A percentile compares a stretch with the other conserved stretches of the same genome.
phyloP scores from a whole-genome alignment of 495 filamentous ascomycete genomes.

The Pyrenopolyporus hunteri region DNA sequence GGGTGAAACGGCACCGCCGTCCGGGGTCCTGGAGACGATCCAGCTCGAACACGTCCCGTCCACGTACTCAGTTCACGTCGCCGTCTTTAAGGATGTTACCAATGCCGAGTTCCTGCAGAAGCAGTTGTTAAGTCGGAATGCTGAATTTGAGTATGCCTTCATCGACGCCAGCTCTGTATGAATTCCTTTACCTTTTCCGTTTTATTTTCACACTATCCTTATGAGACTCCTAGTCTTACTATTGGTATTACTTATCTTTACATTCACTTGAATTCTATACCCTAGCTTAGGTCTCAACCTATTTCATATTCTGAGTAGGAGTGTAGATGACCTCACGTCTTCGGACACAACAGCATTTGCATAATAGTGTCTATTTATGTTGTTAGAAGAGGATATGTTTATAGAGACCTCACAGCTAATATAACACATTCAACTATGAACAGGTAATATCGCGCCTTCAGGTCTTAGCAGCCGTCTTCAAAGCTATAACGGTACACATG shows the following conservation, averaged over 20 bases:
- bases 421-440: constrained; percentile 42
- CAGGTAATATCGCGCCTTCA: constrained; percentile 67
- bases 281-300: too few relatives aligned
- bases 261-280: background rate
- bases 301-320: too few relatives aligned
- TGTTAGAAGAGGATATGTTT: too few relatives aligned
- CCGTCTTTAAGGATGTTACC: constrained; percentile 73
- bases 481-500: constrained; percentile 71
- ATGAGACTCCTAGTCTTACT: too few relatives aligned
- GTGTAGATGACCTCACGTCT: background rate
- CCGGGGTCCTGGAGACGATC: constrained; percentile 55
- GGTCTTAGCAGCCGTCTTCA: constrained; percentile 75
- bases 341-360: background rate
- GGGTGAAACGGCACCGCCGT: background rate
- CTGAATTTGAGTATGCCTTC: constrained; percentile 89
- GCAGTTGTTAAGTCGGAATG: constrained; percentile 80
- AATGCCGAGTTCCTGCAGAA: constrained; percentile 78
- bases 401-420: too few relatives aligned
- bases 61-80: constrained; percentile 69
- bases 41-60: constrained; percentile 72
- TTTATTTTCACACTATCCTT: too few relatives aligned
- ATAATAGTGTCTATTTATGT: too few relatives aligned
- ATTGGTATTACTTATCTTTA: too few relatives aligned
- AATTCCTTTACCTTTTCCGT: background rate
- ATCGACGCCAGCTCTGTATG: constrained; percentile 68